phyloP scores from a whole-genome alignment of 345 rosid species.

The Turritis glabra region DNA sequence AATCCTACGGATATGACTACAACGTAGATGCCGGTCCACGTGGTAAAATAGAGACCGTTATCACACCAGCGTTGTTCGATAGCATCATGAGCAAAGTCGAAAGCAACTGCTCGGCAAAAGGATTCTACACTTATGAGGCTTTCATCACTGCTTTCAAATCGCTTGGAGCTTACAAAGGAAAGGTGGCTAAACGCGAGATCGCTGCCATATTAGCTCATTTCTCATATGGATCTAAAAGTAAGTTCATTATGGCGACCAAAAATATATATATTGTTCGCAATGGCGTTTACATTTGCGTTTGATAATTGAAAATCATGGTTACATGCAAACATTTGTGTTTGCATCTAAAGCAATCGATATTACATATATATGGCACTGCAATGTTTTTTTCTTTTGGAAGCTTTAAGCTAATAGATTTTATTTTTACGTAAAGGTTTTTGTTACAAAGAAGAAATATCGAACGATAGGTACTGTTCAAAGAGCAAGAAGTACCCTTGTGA shows the following conservation, averaged over 20 bases:
- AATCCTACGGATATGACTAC: slow-evolving; percentile 26
- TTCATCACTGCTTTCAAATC: slow-evolving; percentile 36
- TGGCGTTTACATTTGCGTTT: too few relatives aligned
- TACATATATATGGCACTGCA: background rate
- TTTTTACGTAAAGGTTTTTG: slow-evolving; percentile 36
- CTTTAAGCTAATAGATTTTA: background rate
- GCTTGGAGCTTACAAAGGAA: slow-evolving; percentile 39
- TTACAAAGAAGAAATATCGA: slow-evolving; percentile 32
- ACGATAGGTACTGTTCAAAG: slow-evolving; percentile 22
- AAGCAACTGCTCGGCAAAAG: slow-evolving; percentile 45
- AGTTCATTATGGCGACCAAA: too few relatives aligned
- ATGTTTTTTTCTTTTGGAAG: background rate
- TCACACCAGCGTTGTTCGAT: slow-evolving; percentile 45
- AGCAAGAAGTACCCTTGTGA: slow-evolving; percentile 29
- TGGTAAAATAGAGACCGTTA: slow-evolving; percentile 41
- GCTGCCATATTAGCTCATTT: slow-evolving; percentile 54
- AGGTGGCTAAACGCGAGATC: slow-evolving; percentile 51
- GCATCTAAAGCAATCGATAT: background rate
- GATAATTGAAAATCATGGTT: too few relatives aligned
- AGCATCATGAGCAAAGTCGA: slow-evolving; percentile 45
- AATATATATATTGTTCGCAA: too few relatives aligned
- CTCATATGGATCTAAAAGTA: slow-evolving; percentile 53
- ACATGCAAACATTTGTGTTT: too few relatives aligned
- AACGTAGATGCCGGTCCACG: slow-evolving; percentile 28
- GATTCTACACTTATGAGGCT: slow-evolving; percentile 43